Percentiles rank a stretch among this genome's conserved stretches.
Evolutionary conservation across 768 basidiomycete genomes (phyloP).

Genomic region (Jaapia argillacea): DNA sequence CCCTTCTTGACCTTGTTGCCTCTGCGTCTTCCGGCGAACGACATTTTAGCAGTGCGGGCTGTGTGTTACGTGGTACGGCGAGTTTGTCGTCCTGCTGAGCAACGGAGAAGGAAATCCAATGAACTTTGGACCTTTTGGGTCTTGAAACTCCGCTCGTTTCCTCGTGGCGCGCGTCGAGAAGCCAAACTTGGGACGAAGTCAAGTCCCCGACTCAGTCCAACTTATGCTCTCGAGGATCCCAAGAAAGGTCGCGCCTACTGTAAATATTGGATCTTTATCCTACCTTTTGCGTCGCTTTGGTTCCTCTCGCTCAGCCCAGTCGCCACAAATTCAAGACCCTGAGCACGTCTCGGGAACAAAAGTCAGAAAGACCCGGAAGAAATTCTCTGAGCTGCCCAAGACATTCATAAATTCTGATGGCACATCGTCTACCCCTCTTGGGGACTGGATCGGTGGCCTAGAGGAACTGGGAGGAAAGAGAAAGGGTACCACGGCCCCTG

Average conservation of each 20-base stretch:
- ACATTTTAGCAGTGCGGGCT: conserved; percentile 32
- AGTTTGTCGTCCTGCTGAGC: neutral
- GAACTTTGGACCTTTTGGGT: conserved; percentile 4
- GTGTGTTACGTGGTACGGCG: neutral
- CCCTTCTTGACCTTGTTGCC: conserved; percentile 98
- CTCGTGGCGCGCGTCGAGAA: too few relatives aligned
- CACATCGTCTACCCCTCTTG: conserved; percentile 28
- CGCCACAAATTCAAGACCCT: too few relatives aligned
- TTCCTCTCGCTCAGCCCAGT: too few relatives aligned
- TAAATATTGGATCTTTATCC: too few relatives aligned
- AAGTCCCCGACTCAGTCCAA: too few relatives aligned
- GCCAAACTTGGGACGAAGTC: conserved; percentile 1
- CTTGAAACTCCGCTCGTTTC: conserved; percentile 1
- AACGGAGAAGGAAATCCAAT: conserved; percentile 8
- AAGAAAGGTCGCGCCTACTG: too few relatives aligned
- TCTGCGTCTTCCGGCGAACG: conserved; percentile 77
- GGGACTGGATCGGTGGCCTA: conserved; percentile 29
- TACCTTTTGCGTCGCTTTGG: too few relatives aligned
- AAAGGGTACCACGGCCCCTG: too few relatives aligned
- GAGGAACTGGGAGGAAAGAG: too few relatives aligned
- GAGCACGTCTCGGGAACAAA: too few relatives aligned
- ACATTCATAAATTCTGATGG: conserved; percentile 34
- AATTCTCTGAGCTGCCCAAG: conserved; percentile 48
- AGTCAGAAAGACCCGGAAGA: conserved; percentile 33
- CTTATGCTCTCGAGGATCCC: too few relatives aligned